Base-by-base conservation (phyloP, 257 asterid genomes). In the Ocimum tenuiflorum region DNA sequence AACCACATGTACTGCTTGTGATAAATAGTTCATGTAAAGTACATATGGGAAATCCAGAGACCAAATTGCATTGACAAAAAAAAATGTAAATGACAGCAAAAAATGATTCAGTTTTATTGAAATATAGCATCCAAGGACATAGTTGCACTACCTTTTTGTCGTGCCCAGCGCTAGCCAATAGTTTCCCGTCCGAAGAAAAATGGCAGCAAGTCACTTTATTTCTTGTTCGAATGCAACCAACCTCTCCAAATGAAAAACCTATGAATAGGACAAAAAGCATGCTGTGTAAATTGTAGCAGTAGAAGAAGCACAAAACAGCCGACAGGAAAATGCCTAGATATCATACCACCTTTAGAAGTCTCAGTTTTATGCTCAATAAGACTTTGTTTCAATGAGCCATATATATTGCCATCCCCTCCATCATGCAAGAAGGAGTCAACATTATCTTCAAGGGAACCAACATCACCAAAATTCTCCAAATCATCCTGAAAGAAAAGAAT, bases 171-270 rank as follows among this genome's bases (percentile, higher is more conserved):
- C 94, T 92, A 60, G 97, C 99, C 63, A 92, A 78, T 65, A 89
- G 55, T 82, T 92, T 92, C 73, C 99, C 99, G 82, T 92, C 99
- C 7, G 96, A 89, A 60, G 99, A 92, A 73, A 92, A 92, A 84
- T 92, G 96, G 76, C 97, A 89, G 77, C 96, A 84, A 15, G 95
- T 85, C 75, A 92, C 95, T 82, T 86, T 92, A 75, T 83, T 87
- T 70, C 91, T 89, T 70, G 97, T 86, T 73, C 95, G 80, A 69
- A 86, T 80, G 76, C 95, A 91, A 65, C 95, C 94, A 81, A 91
- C 88, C 76, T 88, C 98, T 27, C 84, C 95, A 67, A 91, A 91
- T 60, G 90, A 79, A 72, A 84, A 81, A 52, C 90, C 87, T 84
- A 86, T 69, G 36, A 19, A 53, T 17, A 52, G 10, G 27, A 24